Evolutionary conservation across 345 rosid genomes (phyloP), one percentile per base, ranked within the genome.

Genomic region (Populus davidiana): DNA sequence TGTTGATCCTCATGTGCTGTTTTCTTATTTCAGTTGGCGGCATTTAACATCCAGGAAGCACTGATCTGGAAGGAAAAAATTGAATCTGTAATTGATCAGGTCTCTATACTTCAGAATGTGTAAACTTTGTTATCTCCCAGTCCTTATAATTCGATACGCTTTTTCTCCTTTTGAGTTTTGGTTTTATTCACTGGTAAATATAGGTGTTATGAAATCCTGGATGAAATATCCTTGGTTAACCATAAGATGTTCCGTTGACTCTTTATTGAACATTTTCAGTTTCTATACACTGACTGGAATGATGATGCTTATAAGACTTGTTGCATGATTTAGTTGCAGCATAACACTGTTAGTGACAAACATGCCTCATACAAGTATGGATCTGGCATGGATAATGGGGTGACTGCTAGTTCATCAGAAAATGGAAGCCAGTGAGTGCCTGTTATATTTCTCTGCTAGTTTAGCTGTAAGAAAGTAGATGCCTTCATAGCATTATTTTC

Each of bases 11-110:
- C 39, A 12, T 25, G 38, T 5, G 44, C 8, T 17, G 16, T 65
- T 18, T 66, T 54, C 0, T 29, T 41, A 16, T 59, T 77, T 72
- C 84, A 96, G 99, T 92, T 96, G 99, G 99, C 99, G 67, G 99
- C 99, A 74, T 96, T 96, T 87, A 96, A 96, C 89, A 93, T 96
- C 80, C 98, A 94, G 82, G 98, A 96, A 85, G 98, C 93, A 73
- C 82, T 91, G 68, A 82, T 84, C 69, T 96, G 99, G 99, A 96
- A 92, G 91, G 98, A 92, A 75, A 93, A 91, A 79, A 88, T 93
- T 74, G 97, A 93, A 86, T 76, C 78, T 77, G 95, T 93, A 43
- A 96, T 96, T 73, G 99, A 96, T 87, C 98, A 88, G 98, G 99
- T 96, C 17, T 79, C 80, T 81, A 70, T 79, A 71, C 44, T 68